Evolutionary conservation across 2,329 filamentous ascomycete species (phyloP), one percentile per base, ranked within the genome.

Genomic region (Hypoxylon sp.): DNA sequence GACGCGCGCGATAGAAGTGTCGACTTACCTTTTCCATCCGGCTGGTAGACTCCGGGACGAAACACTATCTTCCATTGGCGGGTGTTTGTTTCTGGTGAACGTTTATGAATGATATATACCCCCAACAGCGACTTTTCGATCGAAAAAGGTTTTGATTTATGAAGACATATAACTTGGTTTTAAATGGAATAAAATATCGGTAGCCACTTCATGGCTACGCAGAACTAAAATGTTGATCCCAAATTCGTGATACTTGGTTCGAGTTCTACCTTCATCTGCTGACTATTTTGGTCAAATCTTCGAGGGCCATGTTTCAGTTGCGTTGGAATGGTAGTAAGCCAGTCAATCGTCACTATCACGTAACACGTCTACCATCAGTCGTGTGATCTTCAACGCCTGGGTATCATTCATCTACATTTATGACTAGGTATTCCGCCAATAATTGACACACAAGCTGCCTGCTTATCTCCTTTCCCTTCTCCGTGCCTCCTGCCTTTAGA

Each of bases 61-160:
- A 59, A 39, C 58, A 53, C 44, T 31, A 52, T 60, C 44, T 46
- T 26, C 47, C 62, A 65, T 61, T 39, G 63, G 71, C 72, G 67
- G 78, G 78, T 75, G 79, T 81, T 81, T 83, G 79, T 79, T 81
- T 83, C 80, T 83, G 81, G 81, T 83, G 82, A 82, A 82, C 72
- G 75, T 75, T 71, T 65, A 75, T 70, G 63, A 58, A 33, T 44
- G 64, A 73, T 73, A 78, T 82, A 83, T 81, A 67, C 81, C 81
- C 80, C 79, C 76, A 70, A 73, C 71, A 71, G 73, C 73, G 70
- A 50, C 22, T 44, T 57, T 61, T 55, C 17, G 26, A 47, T 33
- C 54, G 44, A 39, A 67, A 37, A 42, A 26, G 54, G 42, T 35
- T 52, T 60, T 35, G 24, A 37, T 58, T 59, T 47, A 26, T 24